A percentile compares a stretch with the other conserved stretches of the same genome.
Evolutionary conservation across 2,329 filamentous ascomycete species (phyloP).

Genomic region (Drechslerella coelobrocha): DNA sequence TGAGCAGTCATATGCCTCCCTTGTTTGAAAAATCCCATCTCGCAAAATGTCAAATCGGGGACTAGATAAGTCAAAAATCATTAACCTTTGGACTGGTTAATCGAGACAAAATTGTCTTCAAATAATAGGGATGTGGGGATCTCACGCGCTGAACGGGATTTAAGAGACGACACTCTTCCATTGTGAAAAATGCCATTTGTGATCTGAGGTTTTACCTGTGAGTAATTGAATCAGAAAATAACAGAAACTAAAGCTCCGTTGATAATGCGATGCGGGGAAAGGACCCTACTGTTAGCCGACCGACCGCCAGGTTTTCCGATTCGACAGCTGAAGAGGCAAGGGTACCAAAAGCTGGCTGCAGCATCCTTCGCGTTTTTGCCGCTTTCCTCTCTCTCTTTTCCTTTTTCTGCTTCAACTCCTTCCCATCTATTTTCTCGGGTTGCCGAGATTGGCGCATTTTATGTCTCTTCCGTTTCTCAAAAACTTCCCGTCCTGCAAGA

Average conservation of each 20-base stretch:
- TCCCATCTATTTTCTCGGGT: slow-evolving; percentile 12
- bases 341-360: slow-evolving; percentile 34
- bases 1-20: not conserved
- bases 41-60: slow-evolving; percentile 38
- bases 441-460: slow-evolving; percentile 49
- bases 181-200: slow-evolving; percentile 38
- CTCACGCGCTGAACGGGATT: slow-evolving; percentile 34
- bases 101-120: not conserved
- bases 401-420: slow-evolving; percentile 19
- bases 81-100: slow-evolving; percentile 1
- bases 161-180: slow-evolving; percentile 31
- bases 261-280: slow-evolving; percentile 31
- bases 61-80: slow-evolving; percentile 8
- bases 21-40: slow-evolving; percentile 37
- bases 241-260: not conserved
- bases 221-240: slow-evolving; percentile 10
- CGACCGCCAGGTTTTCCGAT: slow-evolving; percentile 32
- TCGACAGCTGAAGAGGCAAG: slow-evolving; percentile 45
- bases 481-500: slow-evolving; percentile 15
- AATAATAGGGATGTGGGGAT: not conserved
- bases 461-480: slow-evolving; percentile 37
- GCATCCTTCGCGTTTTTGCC: slow-evolving; percentile 13
- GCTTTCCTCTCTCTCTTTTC: slow-evolving; percentile 21
- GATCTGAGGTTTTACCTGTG: slow-evolving; percentile 30
- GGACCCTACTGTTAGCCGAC: slow-evolving; percentile 28